These are phyloP conservation scores for Schizochytrium sp. DNA, from an alignment of 108 stramenopile genomes.

Conservation along the genomic window DNA sequence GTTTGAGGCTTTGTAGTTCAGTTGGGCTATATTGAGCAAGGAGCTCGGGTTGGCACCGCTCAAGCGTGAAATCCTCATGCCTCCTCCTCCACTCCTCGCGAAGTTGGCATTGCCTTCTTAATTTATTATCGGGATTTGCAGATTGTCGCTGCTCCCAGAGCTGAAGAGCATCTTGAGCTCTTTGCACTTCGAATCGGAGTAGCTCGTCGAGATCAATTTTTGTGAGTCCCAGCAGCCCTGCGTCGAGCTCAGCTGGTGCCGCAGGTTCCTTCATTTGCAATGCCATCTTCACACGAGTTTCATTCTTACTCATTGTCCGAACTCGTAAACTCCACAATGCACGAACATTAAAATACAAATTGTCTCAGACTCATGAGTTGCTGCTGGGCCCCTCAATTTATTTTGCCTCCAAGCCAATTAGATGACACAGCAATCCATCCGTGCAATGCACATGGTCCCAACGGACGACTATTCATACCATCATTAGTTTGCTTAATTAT, in stretches of 20 bases:
- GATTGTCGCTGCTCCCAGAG: neutral
- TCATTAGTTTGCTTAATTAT: no score
- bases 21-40: neutral
- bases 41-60: neutral
- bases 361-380: no score
- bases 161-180: neutral
- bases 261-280: neutral
- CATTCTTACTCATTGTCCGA: neutral
- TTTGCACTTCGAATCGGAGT: conserved; percentile 9
- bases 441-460: no score
- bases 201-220: conserved; percentile 49
- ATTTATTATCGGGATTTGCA: no score
- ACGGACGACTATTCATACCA: no score
- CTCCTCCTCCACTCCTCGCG: neutral
- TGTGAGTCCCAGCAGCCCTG: neutral
- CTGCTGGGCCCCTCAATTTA: no score
- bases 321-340: no score
- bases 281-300: neutral
- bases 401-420: no score
- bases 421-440: no score
- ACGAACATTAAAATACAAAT: no score
- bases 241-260: neutral
- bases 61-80: neutral
- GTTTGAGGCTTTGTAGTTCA: conserved; percentile 11
- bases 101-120: neutral